phyloP scores from a whole-genome alignment of 352 stramenopile species.

The Phytopythium oedochilum region DNA sequence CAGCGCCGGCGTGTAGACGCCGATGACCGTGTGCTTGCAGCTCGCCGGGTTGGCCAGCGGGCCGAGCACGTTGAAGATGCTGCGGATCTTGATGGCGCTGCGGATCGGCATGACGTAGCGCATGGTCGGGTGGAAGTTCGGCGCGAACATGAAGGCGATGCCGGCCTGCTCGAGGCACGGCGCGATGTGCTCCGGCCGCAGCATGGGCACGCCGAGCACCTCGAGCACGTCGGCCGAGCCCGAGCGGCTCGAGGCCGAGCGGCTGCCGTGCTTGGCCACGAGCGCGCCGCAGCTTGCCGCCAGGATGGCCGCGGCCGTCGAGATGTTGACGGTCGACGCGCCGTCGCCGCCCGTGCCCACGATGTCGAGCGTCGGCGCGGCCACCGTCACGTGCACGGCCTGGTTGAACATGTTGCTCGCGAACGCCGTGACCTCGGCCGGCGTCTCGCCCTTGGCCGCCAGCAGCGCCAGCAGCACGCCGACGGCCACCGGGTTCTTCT shows the following conservation, averaged over 20 bases:
- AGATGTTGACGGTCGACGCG: slow-evolving; percentile 98
- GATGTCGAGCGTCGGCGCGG: slow-evolving; percentile 94
- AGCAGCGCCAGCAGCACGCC: slow-evolving; percentile 94
- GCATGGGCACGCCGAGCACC: slow-evolving; percentile 94
- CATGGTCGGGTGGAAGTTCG: slow-evolving; percentile 97
- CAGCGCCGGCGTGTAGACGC: slow-evolving; percentile 95
- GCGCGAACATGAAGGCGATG: slow-evolving; percentile 98
- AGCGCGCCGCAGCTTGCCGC: slow-evolving; percentile 91
- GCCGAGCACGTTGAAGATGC: slow-evolving; percentile 98
- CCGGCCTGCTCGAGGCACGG: slow-evolving; percentile 89
- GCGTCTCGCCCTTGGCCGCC: slow-evolving; percentile 93
- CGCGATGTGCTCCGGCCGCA: slow-evolving; percentile 88
- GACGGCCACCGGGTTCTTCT: slow-evolving; percentile 63
- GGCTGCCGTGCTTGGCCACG: slow-evolving; percentile 97
- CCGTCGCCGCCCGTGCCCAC: slow-evolving; percentile 98
- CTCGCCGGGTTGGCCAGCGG: slow-evolving; percentile 96
- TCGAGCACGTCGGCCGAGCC: slow-evolving; percentile 97
- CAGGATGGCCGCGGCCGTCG: slow-evolving; percentile 93
- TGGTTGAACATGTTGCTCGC: slow-evolving; percentile 95
- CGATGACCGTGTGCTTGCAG: slow-evolving; percentile 96
- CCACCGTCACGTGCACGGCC: slow-evolving; percentile 76
- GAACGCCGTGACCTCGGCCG: slow-evolving; percentile 94
- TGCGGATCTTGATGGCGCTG: slow-evolving; percentile 95
- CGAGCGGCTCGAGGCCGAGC: slow-evolving; percentile 92
- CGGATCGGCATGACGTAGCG: slow-evolving; percentile 93